Percentiles rank a stretch among this genome's conserved stretches.
These are phyloP conservation scores for Nakataea oryzae DNA, from an alignment of 2,329 filamentous ascomycete species.

Conservation along the genomic window DNA sequence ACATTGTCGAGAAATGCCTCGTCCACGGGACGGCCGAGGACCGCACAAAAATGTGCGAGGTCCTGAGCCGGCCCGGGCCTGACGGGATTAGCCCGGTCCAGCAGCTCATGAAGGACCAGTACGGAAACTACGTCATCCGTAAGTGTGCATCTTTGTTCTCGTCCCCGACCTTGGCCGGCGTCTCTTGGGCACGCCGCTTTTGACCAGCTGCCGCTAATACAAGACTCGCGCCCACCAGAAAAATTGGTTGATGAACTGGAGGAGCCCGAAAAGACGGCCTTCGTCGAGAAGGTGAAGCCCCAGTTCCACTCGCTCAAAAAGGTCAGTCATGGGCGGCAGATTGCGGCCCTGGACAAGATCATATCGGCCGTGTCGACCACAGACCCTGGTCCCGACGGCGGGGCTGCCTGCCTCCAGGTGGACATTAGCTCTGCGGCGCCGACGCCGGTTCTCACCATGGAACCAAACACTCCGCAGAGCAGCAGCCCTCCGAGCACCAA, in stretches of 20 bases:
- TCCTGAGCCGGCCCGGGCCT: conserved; percentile 47
- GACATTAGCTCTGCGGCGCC: conserved; percentile 44
- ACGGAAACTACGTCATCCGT: conserved; percentile 95
- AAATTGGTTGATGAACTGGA: conserved; percentile 62
- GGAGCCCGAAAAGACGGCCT: conserved; percentile 44
- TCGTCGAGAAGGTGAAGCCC: conserved; percentile 54
- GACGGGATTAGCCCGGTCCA: conserved; percentile 63
- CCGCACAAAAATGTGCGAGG: conserved; percentile 55
- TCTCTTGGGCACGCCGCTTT: not conserved
- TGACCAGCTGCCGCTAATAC: not conserved
- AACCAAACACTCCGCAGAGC: conserved; percentile 59
- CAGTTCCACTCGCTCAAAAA: conserved; percentile 53
- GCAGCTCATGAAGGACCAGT: conserved; percentile 78
- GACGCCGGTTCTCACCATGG: conserved; percentile 57
- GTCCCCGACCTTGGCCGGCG: not conserved
- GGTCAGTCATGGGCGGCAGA: conserved; percentile 55
- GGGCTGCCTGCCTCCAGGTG: conserved; percentile 25
- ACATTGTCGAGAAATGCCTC: conserved; percentile 92
- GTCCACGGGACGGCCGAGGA: conserved; percentile 59
- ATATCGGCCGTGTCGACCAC: conserved; percentile 18
- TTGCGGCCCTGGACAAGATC: conserved; percentile 50
- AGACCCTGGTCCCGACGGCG: not conserved
- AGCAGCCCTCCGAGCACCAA: conserved; percentile 55
- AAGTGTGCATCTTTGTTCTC: conserved; percentile 36
- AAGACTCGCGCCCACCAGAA: conserved; percentile 39